Conservation (phyloP, 768 basidiomycete genomes). For the Strobilomyces echinocephalus region DNA sequence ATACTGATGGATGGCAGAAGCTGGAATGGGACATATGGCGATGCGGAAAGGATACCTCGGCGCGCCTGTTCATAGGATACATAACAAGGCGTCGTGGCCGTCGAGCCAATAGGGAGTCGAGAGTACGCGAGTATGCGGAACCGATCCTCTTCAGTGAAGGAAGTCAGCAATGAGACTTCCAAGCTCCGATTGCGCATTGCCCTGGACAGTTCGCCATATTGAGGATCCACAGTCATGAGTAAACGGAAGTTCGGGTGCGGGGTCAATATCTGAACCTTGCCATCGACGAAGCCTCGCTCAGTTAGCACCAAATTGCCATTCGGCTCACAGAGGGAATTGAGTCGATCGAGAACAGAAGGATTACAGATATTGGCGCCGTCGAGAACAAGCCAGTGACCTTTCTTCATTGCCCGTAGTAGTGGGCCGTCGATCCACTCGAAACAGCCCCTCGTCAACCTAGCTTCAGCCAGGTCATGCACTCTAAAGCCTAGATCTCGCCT, state of each 20-base stretch:
- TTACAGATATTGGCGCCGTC: conserved; percentile 94
- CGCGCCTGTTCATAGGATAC: conserved; percentile 22
- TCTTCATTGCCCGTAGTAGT: conserved; percentile 77
- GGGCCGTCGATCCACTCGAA: conserved; percentile 98
- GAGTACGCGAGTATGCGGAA: conserved; percentile 41
- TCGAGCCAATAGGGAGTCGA: conserved; percentile 40
- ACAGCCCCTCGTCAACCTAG: conserved; percentile 39
- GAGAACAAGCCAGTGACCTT: conserved; percentile 85
- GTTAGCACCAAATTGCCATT: conserved; percentile 79
- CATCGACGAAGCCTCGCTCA: conserved; percentile 82
- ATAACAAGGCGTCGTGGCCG: conserved; percentile 5
- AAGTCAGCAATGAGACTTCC: conserved; percentile 59
- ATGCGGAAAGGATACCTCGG: conserved; percentile 18
- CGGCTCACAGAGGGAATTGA: conserved; percentile 93
- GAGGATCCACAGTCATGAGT: conserved; percentile 91
- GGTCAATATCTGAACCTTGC: conserved; percentile 62
- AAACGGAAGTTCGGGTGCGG: conserved; percentile 90
- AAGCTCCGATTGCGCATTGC: conserved; percentile 98
- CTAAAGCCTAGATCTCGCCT: conserved; percentile 15
- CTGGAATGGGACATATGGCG: background rate
- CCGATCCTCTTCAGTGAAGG: conserved; percentile 42
- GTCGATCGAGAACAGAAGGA: conserved; percentile 90
- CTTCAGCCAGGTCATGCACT: conserved; percentile 20
- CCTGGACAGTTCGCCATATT: conserved; percentile 88
- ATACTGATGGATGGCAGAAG: conserved; percentile 37